Evolutionary conservation across 108 stramenopile species (phyloP).

Genomic region (Mediolabrus comicus): DNA sequence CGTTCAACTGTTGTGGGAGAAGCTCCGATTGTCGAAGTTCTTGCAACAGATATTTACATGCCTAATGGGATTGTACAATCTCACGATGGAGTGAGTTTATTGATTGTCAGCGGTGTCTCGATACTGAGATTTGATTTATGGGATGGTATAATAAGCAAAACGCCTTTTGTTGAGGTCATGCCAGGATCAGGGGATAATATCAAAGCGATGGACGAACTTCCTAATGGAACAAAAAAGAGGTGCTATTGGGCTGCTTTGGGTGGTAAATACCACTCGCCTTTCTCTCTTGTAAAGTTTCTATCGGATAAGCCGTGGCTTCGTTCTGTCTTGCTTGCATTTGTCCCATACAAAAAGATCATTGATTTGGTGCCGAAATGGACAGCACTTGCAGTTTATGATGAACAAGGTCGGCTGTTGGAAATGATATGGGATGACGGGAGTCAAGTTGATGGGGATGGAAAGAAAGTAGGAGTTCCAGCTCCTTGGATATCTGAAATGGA

Average conservation of each 20-base stretch:
- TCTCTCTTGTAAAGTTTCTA: slow-evolving; percentile 17
- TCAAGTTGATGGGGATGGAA: neutral
- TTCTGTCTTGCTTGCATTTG: slow-evolving; percentile 16
- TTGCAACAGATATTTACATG: slow-evolving; percentile 24
- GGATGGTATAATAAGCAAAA: neutral
- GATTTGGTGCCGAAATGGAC: slow-evolving; percentile 36
- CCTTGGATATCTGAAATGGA: slow-evolving; percentile 38
- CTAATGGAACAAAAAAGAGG: slow-evolving; percentile 2
- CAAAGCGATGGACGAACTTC: slow-evolving; percentile 14
- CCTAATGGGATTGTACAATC: slow-evolving; percentile 20
- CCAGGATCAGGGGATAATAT: slow-evolving; percentile 47
- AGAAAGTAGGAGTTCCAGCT: slow-evolving; percentile 2
- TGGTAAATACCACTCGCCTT: slow-evolving; percentile 13
- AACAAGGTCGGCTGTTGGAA: slow-evolving; percentile 24
- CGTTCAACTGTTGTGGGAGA: no score
- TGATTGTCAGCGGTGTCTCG: slow-evolving; percentile 26
- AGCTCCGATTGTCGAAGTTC: slow-evolving; percentile 2
- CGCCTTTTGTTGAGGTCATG: slow-evolving; percentile 20
- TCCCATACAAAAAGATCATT: slow-evolving; percentile 29
- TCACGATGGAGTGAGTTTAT: slow-evolving; percentile 16
- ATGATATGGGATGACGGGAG: slow-evolving; percentile 12
- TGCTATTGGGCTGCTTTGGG: slow-evolving; percentile 39
- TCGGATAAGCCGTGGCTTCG: slow-evolving; percentile 27
- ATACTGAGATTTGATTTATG: slow-evolving; percentile 12
- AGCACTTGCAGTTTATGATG: slow-evolving; percentile 37